phyloP scores from a whole-genome alignment of 768 basidiomycete species.

The Kwoniella shandongensis region DNA sequence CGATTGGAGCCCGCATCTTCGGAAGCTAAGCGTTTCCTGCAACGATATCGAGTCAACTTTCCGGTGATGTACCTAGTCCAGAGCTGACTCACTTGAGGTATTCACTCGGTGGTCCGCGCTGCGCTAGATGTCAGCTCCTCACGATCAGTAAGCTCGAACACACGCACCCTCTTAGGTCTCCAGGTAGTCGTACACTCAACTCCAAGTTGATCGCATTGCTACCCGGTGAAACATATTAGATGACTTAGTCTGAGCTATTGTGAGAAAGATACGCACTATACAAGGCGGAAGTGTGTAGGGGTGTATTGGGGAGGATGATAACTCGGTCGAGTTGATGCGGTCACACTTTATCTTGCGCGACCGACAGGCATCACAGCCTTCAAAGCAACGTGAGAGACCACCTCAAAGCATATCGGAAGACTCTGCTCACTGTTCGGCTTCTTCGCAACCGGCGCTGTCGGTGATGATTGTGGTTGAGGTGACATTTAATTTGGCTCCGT shows the following conservation, averaged over 20 bases:
- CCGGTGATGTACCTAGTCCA: neutral
- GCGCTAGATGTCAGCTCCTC: neutral
- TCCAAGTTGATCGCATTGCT: slow-evolving; percentile 32
- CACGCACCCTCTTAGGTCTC: slow-evolving; percentile 10
- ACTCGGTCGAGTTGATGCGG: neutral
- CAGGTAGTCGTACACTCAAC: slow-evolving; percentile 29
- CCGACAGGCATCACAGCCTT: slow-evolving; percentile 42
- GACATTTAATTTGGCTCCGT: no score
- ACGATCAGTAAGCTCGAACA: neutral
- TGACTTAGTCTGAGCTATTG: slow-evolving; percentile 23
- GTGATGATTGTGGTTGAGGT: neutral
- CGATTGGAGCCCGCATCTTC: neutral
- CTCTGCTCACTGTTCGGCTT: slow-evolving; percentile 5
- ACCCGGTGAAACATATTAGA: neutral
- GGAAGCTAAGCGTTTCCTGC: slow-evolving; percentile 5
- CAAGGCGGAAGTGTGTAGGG: slow-evolving; percentile 34
- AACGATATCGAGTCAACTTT: neutral
- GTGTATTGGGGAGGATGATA: neutral
- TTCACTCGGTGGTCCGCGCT: slow-evolving; percentile 11
- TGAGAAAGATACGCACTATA: slow-evolving; percentile 29
- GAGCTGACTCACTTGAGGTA: slow-evolving; percentile 5
- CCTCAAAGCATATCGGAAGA: neutral
- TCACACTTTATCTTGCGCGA: slow-evolving; percentile 29
- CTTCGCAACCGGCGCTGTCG: slow-evolving; percentile 1
- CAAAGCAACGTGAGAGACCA: slow-evolving; percentile 2